Base-by-base conservation (phyloP, 116 monocot species). In the Thalassia testudinum region DNA sequence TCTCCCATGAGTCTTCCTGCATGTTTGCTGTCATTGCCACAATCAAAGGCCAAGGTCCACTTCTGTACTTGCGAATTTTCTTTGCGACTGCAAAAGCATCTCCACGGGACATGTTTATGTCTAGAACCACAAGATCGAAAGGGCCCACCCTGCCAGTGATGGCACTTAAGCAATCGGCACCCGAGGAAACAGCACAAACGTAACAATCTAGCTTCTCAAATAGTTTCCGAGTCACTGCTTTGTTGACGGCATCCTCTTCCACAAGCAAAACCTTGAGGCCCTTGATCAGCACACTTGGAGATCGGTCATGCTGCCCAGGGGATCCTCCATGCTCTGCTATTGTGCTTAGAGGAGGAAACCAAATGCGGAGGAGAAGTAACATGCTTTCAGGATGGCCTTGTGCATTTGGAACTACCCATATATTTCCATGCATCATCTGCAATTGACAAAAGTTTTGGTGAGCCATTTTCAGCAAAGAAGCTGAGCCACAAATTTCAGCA, bases 401-500 rank as follows among this genome's bases (percentile, higher is more conserved):
- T 5, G 66, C 54, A 29, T 72, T 73, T 12, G 61, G 47, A 44
- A 74, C 52, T 6, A 49, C 65, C 74, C 77, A 74, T 20, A 82
- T 61, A 23, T 74, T 74, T 2, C 82, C 82, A 42, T 82, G 73
- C 82, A 82, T 77, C 74, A 82, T 56, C 82, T 82, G 70, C 57
- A 58, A 21, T n/a, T 16, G 15, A 45, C 45, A 45, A 13, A 45
- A 43, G 10, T 27, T 2, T 45, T n/a, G n/a, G n/a, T n/a, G n/a
- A n/a, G n/a, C n/a, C n/a, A n/a, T n/a, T n/a, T n/a, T n/a, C n/a
- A n/a, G 45, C 45, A 45, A 7, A 45, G 3, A 34, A 34, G 3
- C 30, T 34, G 30, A 34, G 10, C 30, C 30, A 34, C 6, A 34
- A 34, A 34, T 34, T 34, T 34, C 30, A 34, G 30, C 30, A 34